phyloP scores from a whole-genome alignment of 495 filamentous ascomycete species.

The Penicillium herquei region DNA sequence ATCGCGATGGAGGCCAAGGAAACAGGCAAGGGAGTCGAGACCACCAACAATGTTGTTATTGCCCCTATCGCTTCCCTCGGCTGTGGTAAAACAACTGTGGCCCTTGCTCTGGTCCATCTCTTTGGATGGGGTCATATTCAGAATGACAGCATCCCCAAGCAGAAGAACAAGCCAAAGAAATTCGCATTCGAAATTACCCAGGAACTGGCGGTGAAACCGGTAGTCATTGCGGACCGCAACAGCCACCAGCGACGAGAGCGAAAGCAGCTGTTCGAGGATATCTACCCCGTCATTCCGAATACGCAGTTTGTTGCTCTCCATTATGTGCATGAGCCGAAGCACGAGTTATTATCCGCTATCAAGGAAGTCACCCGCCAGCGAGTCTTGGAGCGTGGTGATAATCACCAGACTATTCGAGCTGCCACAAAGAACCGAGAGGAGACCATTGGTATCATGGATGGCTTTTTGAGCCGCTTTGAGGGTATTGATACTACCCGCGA shows the following conservation, averaged over 20 bases:
- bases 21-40: slow-evolving; percentile 34
- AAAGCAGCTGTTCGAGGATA: slow-evolving; percentile 79
- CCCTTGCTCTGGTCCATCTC: slow-evolving; percentile 74
- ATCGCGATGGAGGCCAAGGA: slow-evolving; percentile 59
- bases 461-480: slow-evolving; percentile 86
- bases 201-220: slow-evolving; percentile 57
- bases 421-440: slow-evolving; percentile 62
- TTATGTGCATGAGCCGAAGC: slow-evolving; percentile 75
- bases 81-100: slow-evolving; percentile 95
- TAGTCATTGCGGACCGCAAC: slow-evolving; percentile 89
- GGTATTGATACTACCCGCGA: slow-evolving; percentile 56
- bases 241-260: slow-evolving; percentile 88
- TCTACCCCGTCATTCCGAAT: slow-evolving; percentile 55
- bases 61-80: slow-evolving; percentile 89
- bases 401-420: slow-evolving; percentile 95
- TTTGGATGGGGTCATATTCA: slow-evolving; percentile 95
- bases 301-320: slow-evolving; percentile 86
- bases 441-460: slow-evolving; percentile 89
- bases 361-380: slow-evolving; percentile 72
- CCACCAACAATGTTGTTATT: slow-evolving; percentile 67
- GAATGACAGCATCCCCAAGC: slow-evolving; percentile 91
- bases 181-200: slow-evolving; percentile 69
- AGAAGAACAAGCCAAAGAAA: slow-evolving; percentile 62
- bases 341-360: slow-evolving; percentile 57
- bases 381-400: slow-evolving; percentile 84